These are phyloP conservation scores for Elsinoe perseae DNA, from an alignment of 2,329 filamentous ascomycete species.

Conservation along the genomic window DNA sequence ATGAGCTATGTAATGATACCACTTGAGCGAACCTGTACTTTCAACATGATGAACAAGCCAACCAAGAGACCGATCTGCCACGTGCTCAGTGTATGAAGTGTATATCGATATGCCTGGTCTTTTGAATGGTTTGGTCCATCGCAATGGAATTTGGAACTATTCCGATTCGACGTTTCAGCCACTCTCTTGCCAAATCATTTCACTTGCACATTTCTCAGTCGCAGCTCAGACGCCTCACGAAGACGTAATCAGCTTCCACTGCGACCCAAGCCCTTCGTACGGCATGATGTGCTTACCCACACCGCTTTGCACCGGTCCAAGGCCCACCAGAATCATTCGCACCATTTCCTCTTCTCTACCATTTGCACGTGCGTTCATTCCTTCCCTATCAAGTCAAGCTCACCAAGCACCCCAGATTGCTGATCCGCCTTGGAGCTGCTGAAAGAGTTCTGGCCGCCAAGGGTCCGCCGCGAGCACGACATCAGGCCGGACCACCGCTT, in stretches of 20 bases:
- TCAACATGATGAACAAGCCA: not conserved
- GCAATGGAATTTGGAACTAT: too few species aligned
- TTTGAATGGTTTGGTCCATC: too few species aligned
- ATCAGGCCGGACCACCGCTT: not conserved
- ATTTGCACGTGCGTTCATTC: not conserved
- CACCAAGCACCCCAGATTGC: constrained; percentile 6
- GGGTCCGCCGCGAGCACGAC: constrained; percentile 2
- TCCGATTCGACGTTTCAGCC: not conserved
- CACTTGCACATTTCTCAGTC: not conserved
- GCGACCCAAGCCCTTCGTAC: not conserved
- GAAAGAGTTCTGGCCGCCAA: not conserved
- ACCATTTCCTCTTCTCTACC: not conserved
- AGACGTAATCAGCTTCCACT: constrained; percentile 5
- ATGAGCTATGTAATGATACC: constrained; percentile 9
- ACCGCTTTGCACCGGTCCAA: constrained; percentile 3
- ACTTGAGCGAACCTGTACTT: not conserved
- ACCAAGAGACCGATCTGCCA: too few species aligned
- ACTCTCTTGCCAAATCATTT: not conserved
- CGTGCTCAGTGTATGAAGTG: too few species aligned
- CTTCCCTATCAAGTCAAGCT: not conserved
- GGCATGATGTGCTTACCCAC: not conserved
- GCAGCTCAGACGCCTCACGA: not conserved
- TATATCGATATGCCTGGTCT: too few species aligned
- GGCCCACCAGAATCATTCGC: not conserved
- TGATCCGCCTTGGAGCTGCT: not conserved